Evolutionary conservation across 2,329 filamentous ascomycete species (phyloP), one percentile per base, ranked within the genome.

Genomic region (Penicillium sclerotiorum): DNA sequence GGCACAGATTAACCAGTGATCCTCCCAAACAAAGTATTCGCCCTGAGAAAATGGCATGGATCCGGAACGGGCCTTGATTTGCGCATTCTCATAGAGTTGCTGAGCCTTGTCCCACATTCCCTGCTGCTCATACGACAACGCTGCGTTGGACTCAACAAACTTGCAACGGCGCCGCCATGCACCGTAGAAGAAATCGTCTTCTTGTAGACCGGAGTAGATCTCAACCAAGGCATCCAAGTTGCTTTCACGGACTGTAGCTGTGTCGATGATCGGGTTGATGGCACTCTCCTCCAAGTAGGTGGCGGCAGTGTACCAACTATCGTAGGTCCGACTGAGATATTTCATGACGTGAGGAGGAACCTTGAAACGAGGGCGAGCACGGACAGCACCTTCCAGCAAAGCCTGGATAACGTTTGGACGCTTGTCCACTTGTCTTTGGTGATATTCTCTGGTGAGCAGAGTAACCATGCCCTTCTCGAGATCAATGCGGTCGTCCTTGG

Each of bases 61-160:
- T 44, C 92, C 94, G 0, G 93, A 97, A 39, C 95, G 85, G 37
- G 95, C 94, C 71, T 97, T 99, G 69, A 99, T 90, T 71, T 99
- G 95, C 0, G 95, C 94, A 48, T 87, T 87, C 71, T 99, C 94
- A 70, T 97, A 99, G 76, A 96, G 87, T 65, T 89, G 89, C 73
- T 99, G 95, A 1, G 95, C 92, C 73, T 97, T 97, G 64, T 99
- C 94, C 95, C 94, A 99, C 83, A 97, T 95, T 40, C 94, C 94
- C 62, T 95, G 95, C 68, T 99, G 95, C 74, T 99, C 95, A 62
- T 96, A 99, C 0, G 94, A 99, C 7, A 99, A 78, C 1, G 92
- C 94, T 12, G 94, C 90, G 66, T 99, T 99, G 8, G 92, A 97
- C 76, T 99, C 95, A 5, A 99, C 88, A 65, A 96, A 99, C 59